Percentiles rank a stretch among this genome's conserved stretches.
Conservation (phyloP, 2,329 filamentous ascomycete species). For the Falciphora oryzae region DNA sequence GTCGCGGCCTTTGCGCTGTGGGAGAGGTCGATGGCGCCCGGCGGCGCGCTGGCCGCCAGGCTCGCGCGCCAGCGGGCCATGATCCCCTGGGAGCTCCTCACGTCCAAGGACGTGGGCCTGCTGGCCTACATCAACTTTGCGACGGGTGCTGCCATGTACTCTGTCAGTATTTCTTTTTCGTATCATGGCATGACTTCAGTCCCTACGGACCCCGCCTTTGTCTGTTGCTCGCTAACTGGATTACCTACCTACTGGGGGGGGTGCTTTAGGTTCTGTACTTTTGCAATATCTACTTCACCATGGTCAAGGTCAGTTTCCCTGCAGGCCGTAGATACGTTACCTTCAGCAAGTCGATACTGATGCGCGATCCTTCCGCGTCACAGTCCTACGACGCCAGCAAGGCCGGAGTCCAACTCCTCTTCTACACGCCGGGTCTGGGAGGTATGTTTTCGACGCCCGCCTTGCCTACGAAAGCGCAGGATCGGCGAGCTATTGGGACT, state of each 20-base stretch:
- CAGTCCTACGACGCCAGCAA: conserved; percentile 31
- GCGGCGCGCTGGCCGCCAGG: conserved; percentile 35
- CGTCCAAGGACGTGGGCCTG: conserved; percentile 51
- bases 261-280: conserved; percentile 54
- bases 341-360: not conserved
- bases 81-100: conserved; percentile 56
- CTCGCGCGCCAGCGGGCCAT: conserved; percentile 54
- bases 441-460: conserved; percentile 29
- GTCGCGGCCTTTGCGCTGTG: conserved; percentile 40
- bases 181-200: not conserved
- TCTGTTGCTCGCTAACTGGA: conserved; percentile 19
- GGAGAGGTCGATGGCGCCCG: conserved; percentile 49
- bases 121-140: conserved; percentile 57
- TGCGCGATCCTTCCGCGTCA: not conserved
- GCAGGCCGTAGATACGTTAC: no score
- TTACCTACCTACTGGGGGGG: not conserved
- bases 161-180: conserved; percentile 25
- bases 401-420: conserved; percentile 53
- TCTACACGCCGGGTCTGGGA: conserved; percentile 58
- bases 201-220: conserved; percentile 22
- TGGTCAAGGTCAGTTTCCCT: conserved; percentile 20
- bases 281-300: conserved; percentile 57
- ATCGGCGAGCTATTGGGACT: no score
- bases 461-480: no score
- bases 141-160: conserved; percentile 49